These are phyloP conservation scores for Monosporascus sp. DNA, from an alignment of 2,329 filamentous ascomycete genomes.

Conservation along the genomic window DNA sequence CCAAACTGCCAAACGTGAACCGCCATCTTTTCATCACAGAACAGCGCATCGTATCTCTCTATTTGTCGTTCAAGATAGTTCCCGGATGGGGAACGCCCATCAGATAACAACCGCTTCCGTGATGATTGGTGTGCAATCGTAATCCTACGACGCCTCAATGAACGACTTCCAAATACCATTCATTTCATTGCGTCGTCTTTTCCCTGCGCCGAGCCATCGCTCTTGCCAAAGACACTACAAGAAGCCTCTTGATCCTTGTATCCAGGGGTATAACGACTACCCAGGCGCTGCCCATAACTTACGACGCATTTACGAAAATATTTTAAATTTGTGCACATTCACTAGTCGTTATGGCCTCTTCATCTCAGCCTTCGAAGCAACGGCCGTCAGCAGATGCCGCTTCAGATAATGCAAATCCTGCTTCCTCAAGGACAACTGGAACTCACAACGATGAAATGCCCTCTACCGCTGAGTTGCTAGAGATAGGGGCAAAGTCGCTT, in stretches of 20 bases:
- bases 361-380: slow-evolving; percentile 7
- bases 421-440: slow-evolving; percentile 1
- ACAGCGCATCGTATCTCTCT: background rate
- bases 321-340: background rate
- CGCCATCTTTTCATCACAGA: no score
- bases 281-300: background rate
- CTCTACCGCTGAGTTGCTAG: slow-evolving; percentile 15
- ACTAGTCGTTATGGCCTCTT: slow-evolving; percentile 11
- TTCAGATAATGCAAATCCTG: background rate
- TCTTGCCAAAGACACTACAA: no score
- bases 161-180: background rate
- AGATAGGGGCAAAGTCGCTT: slow-evolving; percentile 23
- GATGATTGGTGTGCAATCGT: background rate
- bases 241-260: no score
- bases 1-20: no score
- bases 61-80: background rate
- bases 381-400: background rate
- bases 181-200: no score
- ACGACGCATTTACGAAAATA: background rate
- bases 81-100: background rate
- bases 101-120: background rate
- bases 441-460: slow-evolving; percentile 14
- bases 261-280: no score
- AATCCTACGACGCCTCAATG: background rate
- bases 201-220: no score